These are phyloP conservation scores for Spiromastix sp. DNA, from an alignment of 2,329 filamentous ascomycete species.

Conservation along the genomic window DNA sequence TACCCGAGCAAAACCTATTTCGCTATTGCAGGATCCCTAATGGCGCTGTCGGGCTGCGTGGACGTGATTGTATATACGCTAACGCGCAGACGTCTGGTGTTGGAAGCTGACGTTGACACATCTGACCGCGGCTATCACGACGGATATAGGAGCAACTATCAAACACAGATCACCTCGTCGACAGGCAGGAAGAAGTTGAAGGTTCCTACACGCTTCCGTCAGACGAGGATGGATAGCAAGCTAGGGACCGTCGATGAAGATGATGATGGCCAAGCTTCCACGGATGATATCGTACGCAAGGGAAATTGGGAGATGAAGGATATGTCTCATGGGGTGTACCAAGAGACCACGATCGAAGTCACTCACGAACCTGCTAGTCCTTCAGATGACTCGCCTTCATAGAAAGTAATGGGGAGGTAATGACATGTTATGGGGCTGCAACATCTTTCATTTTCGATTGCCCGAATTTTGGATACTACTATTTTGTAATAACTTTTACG, in stretches of 20 bases:
- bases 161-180: background rate
- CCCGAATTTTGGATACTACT: too few relatives aligned
- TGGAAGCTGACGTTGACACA: constrained; percentile 20
- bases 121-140: too few relatives aligned
- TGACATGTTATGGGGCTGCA: too few relatives aligned
- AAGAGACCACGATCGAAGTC: constrained; percentile 32
- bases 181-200: background rate
- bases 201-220: too few relatives aligned
- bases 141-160: too few relatives aligned
- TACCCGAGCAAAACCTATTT: constrained; percentile 32
- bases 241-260: background rate
- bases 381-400: too few relatives aligned
- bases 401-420: too few relatives aligned
- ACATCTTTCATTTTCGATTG: too few relatives aligned
- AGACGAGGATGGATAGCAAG: too few relatives aligned
- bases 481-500: too few relatives aligned
- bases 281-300: constrained; percentile 30
- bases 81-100: constrained; percentile 44
- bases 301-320: constrained; percentile 29
- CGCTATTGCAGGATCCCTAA: constrained; percentile 43
- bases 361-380: too few relatives aligned
- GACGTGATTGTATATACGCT: constrained; percentile 48
- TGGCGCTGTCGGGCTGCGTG: constrained; percentile 48
- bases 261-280: constrained; percentile 33
- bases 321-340: too few relatives aligned